Percentiles rank a stretch among this genome's conserved stretches.
Evolutionary conservation across 2,329 filamentous ascomycete species (phyloP).

Genomic region (Lachnellula hyalina): DNA sequence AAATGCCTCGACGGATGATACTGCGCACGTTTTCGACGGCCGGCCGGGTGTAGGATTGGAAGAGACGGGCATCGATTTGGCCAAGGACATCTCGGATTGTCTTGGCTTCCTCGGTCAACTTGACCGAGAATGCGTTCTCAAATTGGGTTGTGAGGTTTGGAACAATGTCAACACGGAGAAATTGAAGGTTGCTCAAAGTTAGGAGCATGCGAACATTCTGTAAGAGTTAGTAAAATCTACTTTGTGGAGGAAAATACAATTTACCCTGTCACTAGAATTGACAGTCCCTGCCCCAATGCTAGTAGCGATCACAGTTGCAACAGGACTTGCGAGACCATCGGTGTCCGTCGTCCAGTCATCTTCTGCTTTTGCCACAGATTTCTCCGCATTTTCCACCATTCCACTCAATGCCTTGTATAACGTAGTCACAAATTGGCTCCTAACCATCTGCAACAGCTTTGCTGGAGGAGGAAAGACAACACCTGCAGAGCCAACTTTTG

Average conservation of each 20-base stretch:
- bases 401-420: conserved; percentile 91
- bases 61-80: conserved; percentile 86
- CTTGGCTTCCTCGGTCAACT: conserved; percentile 87
- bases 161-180: conserved; percentile 74
- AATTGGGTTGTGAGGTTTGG: conserved; percentile 88
- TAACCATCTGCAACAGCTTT: conserved; percentile 86
- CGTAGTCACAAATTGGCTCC: conserved; percentile 87
- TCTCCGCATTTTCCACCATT: conserved; percentile 95
- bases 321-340: conserved; percentile 29
- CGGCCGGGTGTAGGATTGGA: conserved; percentile 85
- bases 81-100: conserved; percentile 84
- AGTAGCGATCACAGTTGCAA: conserved; percentile 31
- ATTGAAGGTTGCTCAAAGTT: conserved; percentile 86
- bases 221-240: conserved; percentile 25
- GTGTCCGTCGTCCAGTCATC: conserved; percentile 32
- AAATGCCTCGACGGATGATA: conserved; percentile 70
- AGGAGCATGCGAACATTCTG: conserved; percentile 90
- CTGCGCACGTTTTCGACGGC: conserved; percentile 61
- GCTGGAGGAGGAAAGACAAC: conserved; percentile 80
- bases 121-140: conserved; percentile 89
- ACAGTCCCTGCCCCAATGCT: conserved; percentile 43
- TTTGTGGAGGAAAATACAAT: conserved; percentile 14
- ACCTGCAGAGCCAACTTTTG: conserved; percentile 64
- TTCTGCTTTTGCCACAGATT: conserved; percentile 54
- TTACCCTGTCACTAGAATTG: conserved; percentile 48